Evolutionary conservation across 2,329 filamentous ascomycete species (phyloP), one percentile per base, ranked within the genome.

Genomic region (Penicillium concentricum): DNA sequence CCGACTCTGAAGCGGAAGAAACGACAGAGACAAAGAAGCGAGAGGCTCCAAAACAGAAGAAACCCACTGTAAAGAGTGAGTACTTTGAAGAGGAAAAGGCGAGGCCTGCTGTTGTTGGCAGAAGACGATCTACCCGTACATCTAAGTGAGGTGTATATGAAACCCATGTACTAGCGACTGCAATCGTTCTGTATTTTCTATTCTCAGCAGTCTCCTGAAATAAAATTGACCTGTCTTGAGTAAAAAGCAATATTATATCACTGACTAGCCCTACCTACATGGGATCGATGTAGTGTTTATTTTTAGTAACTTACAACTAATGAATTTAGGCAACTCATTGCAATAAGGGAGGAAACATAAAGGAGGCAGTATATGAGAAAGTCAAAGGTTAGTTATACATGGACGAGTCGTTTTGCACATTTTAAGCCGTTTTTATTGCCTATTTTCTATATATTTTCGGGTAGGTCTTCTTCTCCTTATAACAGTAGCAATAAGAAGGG

Each of bases 61-160:
- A 61, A 5, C 43, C 59, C 24, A 35, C 53, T 6, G 48, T 65
- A 12, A 72, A 74, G 47, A 54, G 52, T 7, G 65, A 70, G 35
- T 64, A 68, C 7, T 50, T 59, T 15, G 60, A 64, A 5, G 59
- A 67, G 28, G 62, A 69, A 46, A 51, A 57, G 20, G 38, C 47
- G 34, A 56, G 58, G 35, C 39, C 37, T 18, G 16, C 45, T 15
- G 39, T 48, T 35, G 43, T 58, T 48, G 65, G 64, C 16, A 66
- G 66, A 46, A 65, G 72, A 48, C 71, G 71, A 43, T 74, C 72
- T 32, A 67, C 65, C 8, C 69, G 72, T 18, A 56, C 55, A 39
- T 44, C 38, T 20, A 51, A 51, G 20, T 51, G 49, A 51, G 18
- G 16, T 30, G 20, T 35, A 28, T 30, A 32, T 30, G n/a, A 30